Evolutionary conservation across 2,329 filamentous ascomycete species (phyloP).

Genomic region (Reticulascus tulasneorum): DNA sequence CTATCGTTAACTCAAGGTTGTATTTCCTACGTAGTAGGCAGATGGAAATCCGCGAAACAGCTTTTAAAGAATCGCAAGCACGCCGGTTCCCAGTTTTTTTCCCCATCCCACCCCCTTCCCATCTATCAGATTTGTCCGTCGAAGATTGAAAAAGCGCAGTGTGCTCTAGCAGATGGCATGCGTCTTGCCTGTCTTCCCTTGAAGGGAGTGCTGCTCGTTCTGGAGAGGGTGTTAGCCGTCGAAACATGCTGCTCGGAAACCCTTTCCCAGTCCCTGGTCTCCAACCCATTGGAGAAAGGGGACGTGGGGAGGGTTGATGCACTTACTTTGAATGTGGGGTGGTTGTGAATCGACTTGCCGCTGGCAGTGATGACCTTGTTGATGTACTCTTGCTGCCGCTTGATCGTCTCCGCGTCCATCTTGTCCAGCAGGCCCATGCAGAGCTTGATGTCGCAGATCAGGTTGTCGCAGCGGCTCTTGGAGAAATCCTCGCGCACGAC

Average conservation of each 20-base stretch:
- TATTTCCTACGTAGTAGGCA: too few species aligned
- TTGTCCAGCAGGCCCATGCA: constrained; percentile 66
- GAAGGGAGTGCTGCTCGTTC: constrained; percentile 79
- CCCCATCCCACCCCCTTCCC: too few species aligned
- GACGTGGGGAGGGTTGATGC: background rate
- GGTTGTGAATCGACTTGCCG: constrained; percentile 49
- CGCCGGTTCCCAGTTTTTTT: too few species aligned
- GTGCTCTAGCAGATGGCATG: constrained; percentile 85
- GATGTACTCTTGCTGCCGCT: constrained; percentile 65
- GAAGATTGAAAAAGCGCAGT: too few species aligned
- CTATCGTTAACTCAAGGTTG: too few species aligned
- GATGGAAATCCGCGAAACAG: too few species aligned
- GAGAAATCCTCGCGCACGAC: constrained; percentile 93
- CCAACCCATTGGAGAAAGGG: background rate
- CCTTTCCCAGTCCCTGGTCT: too few species aligned
- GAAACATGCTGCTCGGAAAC: background rate
- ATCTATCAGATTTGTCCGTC: too few species aligned
- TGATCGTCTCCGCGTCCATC: constrained; percentile 69
- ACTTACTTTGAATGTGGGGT: constrained; percentile 47
- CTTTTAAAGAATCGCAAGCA: too few species aligned
- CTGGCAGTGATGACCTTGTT: constrained; percentile 50
- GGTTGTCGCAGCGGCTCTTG: constrained; percentile 71
- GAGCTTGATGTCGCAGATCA: constrained; percentile 75
- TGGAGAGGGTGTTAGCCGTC: constrained; percentile 26
- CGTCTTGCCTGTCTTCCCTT: constrained; percentile 88